phyloP scores from a whole-genome alignment of 441 rosid genomes.

The Metrosideros polymorpha region DNA sequence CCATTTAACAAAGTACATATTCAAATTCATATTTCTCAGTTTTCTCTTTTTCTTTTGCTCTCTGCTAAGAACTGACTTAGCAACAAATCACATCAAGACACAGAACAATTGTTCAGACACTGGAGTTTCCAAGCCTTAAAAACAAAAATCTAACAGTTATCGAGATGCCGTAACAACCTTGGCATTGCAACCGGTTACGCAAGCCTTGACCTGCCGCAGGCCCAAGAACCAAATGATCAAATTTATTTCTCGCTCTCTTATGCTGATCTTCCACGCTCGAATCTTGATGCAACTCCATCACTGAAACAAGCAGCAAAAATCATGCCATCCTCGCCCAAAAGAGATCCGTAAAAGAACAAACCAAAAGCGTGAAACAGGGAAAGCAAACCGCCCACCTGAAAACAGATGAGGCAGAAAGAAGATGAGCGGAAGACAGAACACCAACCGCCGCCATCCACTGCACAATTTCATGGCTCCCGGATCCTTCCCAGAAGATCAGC shows the following conservation, averaged over 20 bases:
- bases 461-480: slow-evolving; percentile 32
- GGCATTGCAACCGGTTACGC: slow-evolving; percentile 72
- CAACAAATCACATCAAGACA: neutral
- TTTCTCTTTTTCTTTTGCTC: neutral
- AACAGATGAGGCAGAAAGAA: slow-evolving; percentile 47
- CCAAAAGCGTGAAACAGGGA: neutral
- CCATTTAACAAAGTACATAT: neutral
- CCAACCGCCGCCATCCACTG: slow-evolving; percentile 58
- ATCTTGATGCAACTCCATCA: slow-evolving; percentile 36
- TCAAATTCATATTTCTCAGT: neutral
- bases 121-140: neutral
- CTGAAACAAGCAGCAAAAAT: slow-evolving; percentile 3
- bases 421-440: slow-evolving; percentile 43
- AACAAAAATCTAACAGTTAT: neutral
- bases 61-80: neutral
- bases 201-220: slow-evolving; percentile 76
- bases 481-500: neutral
- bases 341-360: neutral
- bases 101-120: neutral
- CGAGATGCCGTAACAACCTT: slow-evolving; percentile 25
- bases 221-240: slow-evolving; percentile 68
- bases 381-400: slow-evolving; percentile 22
- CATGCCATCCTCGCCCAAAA: neutral
- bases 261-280: slow-evolving; percentile 10
- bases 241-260: slow-evolving; percentile 34